Evolutionary conservation across 768 basidiomycete genomes (phyloP).

Genomic region (Mycena alexandri): DNA sequence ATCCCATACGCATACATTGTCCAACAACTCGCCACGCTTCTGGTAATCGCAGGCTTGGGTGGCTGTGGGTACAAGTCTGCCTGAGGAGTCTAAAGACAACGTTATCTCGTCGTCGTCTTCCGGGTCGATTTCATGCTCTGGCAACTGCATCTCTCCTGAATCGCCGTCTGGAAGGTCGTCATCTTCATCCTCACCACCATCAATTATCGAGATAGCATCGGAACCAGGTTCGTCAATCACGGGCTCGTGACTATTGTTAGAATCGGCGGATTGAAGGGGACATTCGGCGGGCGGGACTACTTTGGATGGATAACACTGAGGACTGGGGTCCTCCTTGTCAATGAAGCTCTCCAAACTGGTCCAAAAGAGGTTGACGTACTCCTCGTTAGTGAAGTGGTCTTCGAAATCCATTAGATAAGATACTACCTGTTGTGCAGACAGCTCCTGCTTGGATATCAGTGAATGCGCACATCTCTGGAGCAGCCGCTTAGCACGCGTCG

Average conservation of each 20-base stretch:
- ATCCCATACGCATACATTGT: slow-evolving; percentile 45
- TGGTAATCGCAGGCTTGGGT: slow-evolving; percentile 45
- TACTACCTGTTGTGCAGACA: neutral
- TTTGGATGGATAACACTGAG: slow-evolving; percentile 47
- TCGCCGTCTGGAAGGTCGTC: no score
- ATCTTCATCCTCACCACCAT: no score
- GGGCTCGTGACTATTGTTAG: no score
- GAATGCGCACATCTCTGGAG: slow-evolving; percentile 34
- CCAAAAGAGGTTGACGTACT: slow-evolving; percentile 43
- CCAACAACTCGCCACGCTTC: slow-evolving; percentile 30
- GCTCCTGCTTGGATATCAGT: neutral
- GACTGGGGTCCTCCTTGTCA: slow-evolving; percentile 35
- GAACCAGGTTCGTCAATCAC: no score
- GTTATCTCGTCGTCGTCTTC: neutral
- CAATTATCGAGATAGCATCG: no score
- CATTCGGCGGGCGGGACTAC: no score
- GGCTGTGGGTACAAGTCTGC: slow-evolving; percentile 26
- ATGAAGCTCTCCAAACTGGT: slow-evolving; percentile 29
- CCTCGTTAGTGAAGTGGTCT: slow-evolving; percentile 38
- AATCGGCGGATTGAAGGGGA: no score
- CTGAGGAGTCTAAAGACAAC: neutral
- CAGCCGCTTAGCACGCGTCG: slow-evolving; percentile 34
- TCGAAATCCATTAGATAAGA: neutral
- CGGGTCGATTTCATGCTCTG: no score
- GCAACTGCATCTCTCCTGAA: no score